These are phyloP conservation scores for Apiospora hydei DNA, from an alignment of 2,329 filamentous ascomycete genomes.

Conservation along the genomic window DNA sequence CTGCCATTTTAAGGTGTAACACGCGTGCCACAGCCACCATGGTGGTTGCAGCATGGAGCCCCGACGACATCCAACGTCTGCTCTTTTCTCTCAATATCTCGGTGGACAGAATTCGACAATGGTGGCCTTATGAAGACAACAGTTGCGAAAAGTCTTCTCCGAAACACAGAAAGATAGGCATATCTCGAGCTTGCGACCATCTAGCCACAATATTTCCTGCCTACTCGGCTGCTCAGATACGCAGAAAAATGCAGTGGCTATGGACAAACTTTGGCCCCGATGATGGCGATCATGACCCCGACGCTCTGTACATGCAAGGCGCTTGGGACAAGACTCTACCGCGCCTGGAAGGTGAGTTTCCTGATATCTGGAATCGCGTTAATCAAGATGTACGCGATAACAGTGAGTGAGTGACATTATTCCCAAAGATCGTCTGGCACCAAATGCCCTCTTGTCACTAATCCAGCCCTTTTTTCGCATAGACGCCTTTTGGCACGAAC, in stretches of 20 bases:
- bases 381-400: background rate
- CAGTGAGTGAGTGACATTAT: background rate
- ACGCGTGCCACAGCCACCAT: background rate
- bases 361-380: background rate
- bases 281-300: background rate
- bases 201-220: background rate
- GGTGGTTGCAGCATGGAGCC: background rate
- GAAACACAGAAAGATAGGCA: background rate
- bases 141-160: background rate
- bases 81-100: conserved; percentile 2
- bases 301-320: background rate
- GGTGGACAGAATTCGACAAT: background rate
- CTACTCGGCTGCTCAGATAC: background rate
- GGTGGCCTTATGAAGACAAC: conserved; percentile 4
- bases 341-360: background rate
- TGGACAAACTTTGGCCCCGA: background rate
- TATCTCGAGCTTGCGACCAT: background rate
- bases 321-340: conserved; percentile 4
- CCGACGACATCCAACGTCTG: background rate
- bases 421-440: background rate
- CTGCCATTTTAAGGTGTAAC: background rate
- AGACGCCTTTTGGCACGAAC: background rate
- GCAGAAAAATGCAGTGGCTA: background rate
- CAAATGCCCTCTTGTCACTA: background rate
- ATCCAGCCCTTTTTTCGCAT: background rate